These are phyloP conservation scores for Metschnikowia borealis DNA, from an alignment of 805 yeast genomes.

Conservation along the genomic window DNA sequence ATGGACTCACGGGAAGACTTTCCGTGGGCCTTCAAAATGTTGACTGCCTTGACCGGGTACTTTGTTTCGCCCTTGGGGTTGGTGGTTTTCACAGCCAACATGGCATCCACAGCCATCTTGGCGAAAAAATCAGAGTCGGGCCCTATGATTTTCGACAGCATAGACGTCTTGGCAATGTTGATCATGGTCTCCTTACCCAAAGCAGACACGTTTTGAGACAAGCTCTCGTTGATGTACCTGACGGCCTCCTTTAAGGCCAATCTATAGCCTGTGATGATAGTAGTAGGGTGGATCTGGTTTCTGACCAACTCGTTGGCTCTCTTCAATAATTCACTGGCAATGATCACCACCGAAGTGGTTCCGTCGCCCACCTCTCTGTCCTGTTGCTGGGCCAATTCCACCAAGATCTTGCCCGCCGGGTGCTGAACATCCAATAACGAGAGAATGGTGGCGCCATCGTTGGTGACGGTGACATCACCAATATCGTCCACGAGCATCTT, in stretches of 20 bases:
- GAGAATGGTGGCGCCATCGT: conserved; percentile 97
- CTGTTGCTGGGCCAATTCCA: conserved; percentile 97
- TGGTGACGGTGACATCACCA: conserved; percentile 97
- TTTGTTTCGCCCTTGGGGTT: conserved; percentile 82
- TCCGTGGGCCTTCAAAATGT: conserved; percentile 94
- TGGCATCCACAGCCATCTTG: conserved; percentile 88
- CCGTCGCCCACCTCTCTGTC: conserved; percentile 99
- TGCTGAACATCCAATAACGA: conserved; percentile 92
- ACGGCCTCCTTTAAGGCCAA: conserved; percentile 89
- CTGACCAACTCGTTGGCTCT: conserved; percentile 92
- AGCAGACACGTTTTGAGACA: conserved; percentile 73
- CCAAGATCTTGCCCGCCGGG: conserved; percentile 97
- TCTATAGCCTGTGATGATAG: conserved; percentile 94
- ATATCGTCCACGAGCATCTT: conserved; percentile 98
- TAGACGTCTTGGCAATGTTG: conserved; percentile 92
- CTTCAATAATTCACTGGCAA: conserved; percentile 87
- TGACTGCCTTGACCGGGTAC: conserved; percentile 97
- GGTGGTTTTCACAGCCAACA: conserved; percentile 89
- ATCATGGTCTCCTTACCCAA: conserved; percentile 81
- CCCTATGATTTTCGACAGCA: conserved; percentile 96
- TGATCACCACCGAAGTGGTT: conserved; percentile 94
- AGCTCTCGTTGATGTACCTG: conserved; percentile 77
- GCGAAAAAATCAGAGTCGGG: conserved; percentile 88
- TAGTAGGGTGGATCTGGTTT: conserved; percentile 95
- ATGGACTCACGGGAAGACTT: conserved; percentile 84